Base-by-base conservation (phyloP, 129 eudicot species). In the Erigeron canadensis region DNA sequence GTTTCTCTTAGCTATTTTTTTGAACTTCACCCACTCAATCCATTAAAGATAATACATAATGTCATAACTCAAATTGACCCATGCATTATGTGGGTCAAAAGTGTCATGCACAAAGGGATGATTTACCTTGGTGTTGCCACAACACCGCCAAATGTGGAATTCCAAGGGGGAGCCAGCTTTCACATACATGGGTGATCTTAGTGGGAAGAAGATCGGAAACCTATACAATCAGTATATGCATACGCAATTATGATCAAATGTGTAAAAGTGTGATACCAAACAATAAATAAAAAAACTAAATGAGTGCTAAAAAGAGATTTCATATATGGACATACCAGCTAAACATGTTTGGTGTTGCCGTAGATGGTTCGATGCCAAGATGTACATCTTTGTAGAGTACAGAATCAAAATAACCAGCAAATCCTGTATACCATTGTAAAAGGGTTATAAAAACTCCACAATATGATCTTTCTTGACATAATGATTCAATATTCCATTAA, bases 391-490 rank as follows among this genome's bases (percentile, higher is more conserved):
- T 90, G 82, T 95, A 95, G 65, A 95, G 99, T 41, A 73, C 69
- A 21, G 99, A 86, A 84, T 95, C 99, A 77, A 95, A 95, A 81
- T 95, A 95, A 73, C 97, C 99, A 65, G 94, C 99, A 80, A 95
- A 95, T 18, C 99, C 99, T 95, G 74, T 55, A 47, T 63, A 73
- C 23, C 68, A 67, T 39, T 17, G 46, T 48, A 39, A 50, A 65
- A 63, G 10, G 9, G 50, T 63, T 63, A n/a, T n/a, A 37, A 7
- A 63, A 41, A 28, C 51, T 13, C 41, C 45, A 60, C 6, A 7
- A 59, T 13, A 38, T 13, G 11, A 45, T 43, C 43, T 54, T 65
- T 10, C 56, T 13, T 64, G 65, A 74, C 65, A 39, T 13, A 1
- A 51, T 42, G 37, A 74, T 39, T 16, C 44, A 63, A 12, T 6